These are phyloP conservation scores for Ogataea ganodermae DNA, from an alignment of 805 yeast genomes.

Conservation along the genomic window DNA sequence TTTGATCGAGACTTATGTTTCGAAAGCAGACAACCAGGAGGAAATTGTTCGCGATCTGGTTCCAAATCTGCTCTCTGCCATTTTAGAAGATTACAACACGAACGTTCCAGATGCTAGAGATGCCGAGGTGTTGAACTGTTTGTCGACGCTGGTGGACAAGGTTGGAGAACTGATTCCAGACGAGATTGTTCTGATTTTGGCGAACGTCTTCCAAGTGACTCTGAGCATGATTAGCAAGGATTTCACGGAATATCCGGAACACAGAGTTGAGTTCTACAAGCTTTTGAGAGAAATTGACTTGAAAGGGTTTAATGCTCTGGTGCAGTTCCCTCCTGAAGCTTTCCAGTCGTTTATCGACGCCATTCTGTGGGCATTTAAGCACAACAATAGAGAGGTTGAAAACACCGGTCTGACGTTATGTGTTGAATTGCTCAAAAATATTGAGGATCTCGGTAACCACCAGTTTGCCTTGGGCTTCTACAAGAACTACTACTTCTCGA, in stretches of 20 bases:
- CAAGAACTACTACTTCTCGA: slow-evolving; percentile 83
- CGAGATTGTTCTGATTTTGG: slow-evolving; percentile 83
- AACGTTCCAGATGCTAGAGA: slow-evolving; percentile 97
- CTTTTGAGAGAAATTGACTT: slow-evolving; percentile 83
- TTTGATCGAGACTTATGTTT: slow-evolving; percentile 83
- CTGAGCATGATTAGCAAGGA: slow-evolving; percentile 94
- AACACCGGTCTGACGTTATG: slow-evolving; percentile 85
- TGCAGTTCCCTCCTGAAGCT: slow-evolving; percentile 87
- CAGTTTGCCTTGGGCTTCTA: slow-evolving; percentile 84
- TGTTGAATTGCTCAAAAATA: slow-evolving; percentile 79
- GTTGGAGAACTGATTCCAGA: slow-evolving; percentile 88
- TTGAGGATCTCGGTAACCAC: slow-evolving; percentile 69
- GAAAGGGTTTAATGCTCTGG: slow-evolving; percentile 81
- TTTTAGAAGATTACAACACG: slow-evolving; percentile 82
- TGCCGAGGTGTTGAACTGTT: slow-evolving; percentile 94
- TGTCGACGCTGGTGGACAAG: slow-evolving; percentile 84
- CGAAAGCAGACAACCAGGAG: slow-evolving; percentile 82
- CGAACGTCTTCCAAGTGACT: slow-evolving; percentile 91
- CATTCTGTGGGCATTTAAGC: slow-evolving; percentile 97
- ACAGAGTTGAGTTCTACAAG: slow-evolving; percentile 93
- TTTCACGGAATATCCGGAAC: slow-evolving; percentile 96
- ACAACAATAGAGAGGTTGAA: slow-evolving; percentile 95
- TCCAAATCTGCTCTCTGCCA: slow-evolving; percentile 80
- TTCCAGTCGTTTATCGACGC: slow-evolving; percentile 91
- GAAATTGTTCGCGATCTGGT: slow-evolving; percentile 82